Base-by-base conservation (phyloP, 1,284 basidiomycete species). In the Blastosporella zonata region DNA sequence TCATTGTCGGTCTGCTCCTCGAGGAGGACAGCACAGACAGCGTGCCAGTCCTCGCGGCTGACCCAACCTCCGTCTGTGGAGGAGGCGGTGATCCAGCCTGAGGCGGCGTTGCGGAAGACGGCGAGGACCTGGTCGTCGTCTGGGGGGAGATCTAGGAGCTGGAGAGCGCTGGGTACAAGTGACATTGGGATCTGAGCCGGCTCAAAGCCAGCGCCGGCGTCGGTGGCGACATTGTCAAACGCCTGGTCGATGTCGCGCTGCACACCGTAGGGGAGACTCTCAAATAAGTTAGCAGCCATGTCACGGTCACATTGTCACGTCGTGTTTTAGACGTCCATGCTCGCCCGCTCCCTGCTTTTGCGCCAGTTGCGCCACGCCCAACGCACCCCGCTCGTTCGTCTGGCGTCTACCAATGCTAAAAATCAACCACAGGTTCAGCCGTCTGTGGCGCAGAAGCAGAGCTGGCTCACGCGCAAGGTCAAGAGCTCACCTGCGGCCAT, bases 101-200 rank as follows among this genome's bases (percentile, higher is more conserved):
- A 71, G 0, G 84, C 82, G 2, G 88, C 88, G 55, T 84, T 87
- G 27, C 73, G 71, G 63, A 90, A 87, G 0, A 88, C 82, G 3
- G 71, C 59, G 7, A 90, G 71, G 8, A 88, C 72, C 48, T 87
- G 78, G 13, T 76, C 73, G 56, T 90, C 88, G 59, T 85, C 79
- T 1, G 83, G 74, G 7, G 75, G 75, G 3, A 90, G 68, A 54
- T 82, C 78, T 18, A 90, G 71, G n/a, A 70, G 55, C 54, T 76
- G 73, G 1, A 90, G 73, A 12, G 85, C 85, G n/a, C 63, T 55
- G 2, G 86, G 81, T 35, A 90, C 72, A n/a, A 71, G 64, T 9
- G 76, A 71, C 17, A 90, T 58, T 0, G 75, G 71, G 20, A 89
- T 80, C 27, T 69, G 65, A 1, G 55, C 42, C 1, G 48, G 15